Base-by-base conservation (phyloP, 2,329 filamentous ascomycete species). In the Aspergillus quadricinctus region DNA sequence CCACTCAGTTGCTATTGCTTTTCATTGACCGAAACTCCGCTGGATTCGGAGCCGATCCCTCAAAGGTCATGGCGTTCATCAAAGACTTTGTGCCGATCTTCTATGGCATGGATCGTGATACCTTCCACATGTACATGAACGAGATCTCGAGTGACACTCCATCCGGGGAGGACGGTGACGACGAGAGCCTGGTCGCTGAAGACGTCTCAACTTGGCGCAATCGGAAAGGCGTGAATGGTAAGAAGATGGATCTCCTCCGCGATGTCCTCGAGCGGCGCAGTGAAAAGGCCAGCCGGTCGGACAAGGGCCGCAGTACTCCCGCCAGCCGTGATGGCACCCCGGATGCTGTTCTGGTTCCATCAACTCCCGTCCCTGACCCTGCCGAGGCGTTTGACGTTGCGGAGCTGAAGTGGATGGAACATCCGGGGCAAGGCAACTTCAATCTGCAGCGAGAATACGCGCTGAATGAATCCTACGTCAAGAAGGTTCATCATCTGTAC, bases 261-360 rank as follows among this genome's bases (percentile, higher is more conserved):
- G 90, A 91, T 58, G 90, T 96, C 45, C 84, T 99, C 35, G 92
- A 96, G 67, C 89, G 82, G 54, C 75, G 89, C 58, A 88, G 87
- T 64, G 87, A 88, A 57, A 88, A 87, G 72, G 83, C 84, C 62
- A 81, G 83, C 25, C 83, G 88, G 43, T 83, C 81, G 49, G 87
- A 91, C 53, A 92, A 94, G 67, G 90, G 94, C 61, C 89, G 88
- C 59, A 93, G 88, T 64, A 80, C 84, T n/a, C 84, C 84, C 1
- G 87, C 83, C 14, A 96, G 90, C 76, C 91, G 95, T 67, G 92
- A 94, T 65, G 92, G 89, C 0, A 96, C 92, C 0, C 93, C 94
- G 0, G 92, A 95, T 66, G 84, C 87, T 23, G 84, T 66, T 37
- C 66, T 69, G 21, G 65, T 71, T 37, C 62, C 66, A 3, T 74